Evolutionary conservation across 495 filamentous ascomycete genomes (phyloP).

Genomic region (Entonaema liquescens): DNA sequence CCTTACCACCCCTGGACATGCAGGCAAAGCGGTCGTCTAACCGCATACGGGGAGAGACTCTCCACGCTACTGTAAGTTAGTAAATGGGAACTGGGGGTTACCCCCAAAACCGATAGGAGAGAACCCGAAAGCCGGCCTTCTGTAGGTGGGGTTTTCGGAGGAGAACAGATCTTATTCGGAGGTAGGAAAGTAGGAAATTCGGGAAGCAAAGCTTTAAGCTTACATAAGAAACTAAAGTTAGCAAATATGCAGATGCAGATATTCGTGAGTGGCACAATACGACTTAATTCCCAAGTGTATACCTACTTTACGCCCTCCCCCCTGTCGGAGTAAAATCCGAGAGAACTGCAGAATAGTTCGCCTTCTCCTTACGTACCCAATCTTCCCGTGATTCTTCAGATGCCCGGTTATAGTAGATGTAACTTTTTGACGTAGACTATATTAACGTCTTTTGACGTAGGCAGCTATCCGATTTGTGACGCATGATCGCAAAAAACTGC

Average conservation of each 20-base stretch:
- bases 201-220: slow-evolving; percentile 18
- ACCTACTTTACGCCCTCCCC: not conserved
- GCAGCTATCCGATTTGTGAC: slow-evolving; percentile 14
- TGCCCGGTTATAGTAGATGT: not conserved
- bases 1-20: slow-evolving; percentile 35
- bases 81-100: slow-evolving; percentile 9
- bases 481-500: slow-evolving; percentile 40
- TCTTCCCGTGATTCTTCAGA: not conserved
- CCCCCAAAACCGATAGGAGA: slow-evolving; percentile 17
- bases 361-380: not conserved
- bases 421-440: slow-evolving; percentile 1
- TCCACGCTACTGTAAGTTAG: slow-evolving; percentile 9
- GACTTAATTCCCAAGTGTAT: not conserved
- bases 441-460: slow-evolving; percentile 1
- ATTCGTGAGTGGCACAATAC: not conserved
- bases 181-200: slow-evolving; percentile 26
- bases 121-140: slow-evolving; percentile 34
- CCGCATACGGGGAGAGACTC: slow-evolving; percentile 25
- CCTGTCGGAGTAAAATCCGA: slow-evolving; percentile 1
- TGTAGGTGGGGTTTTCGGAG: slow-evolving; percentile 30
- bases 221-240: slow-evolving; percentile 26
- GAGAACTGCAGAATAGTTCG: not conserved
- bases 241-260: not conserved
- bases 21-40: slow-evolving; percentile 40
- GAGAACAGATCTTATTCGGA: slow-evolving; percentile 32